Percentiles rank a stretch among this genome's conserved stretches.
Conservation (phyloP, 441 rosid genomes). For the Gossypium davidsonii region DNA sequence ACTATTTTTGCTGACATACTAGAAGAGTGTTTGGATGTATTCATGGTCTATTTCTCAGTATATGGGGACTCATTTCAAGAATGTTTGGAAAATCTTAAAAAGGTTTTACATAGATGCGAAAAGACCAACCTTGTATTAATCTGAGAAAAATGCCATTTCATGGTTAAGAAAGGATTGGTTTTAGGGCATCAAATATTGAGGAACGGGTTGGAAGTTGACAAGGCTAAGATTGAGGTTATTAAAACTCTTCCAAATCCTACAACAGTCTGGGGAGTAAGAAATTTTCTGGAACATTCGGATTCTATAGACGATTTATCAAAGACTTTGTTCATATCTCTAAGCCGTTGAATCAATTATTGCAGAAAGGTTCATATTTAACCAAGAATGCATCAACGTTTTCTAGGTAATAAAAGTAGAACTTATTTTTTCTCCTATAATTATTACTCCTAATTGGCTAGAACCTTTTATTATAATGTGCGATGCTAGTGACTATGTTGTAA, state of each 20-base stretch:
- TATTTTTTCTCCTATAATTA: neutral
- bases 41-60: neutral
- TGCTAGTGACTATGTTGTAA: neutral
- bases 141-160: neutral
- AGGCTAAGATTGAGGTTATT: neutral
- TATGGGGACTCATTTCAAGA: neutral
- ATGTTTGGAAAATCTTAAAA: neutral
- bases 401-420: neutral
- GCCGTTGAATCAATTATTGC: neutral
- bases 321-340: neutral
- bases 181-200: neutral
- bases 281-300: neutral
- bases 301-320: neutral
- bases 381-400: neutral
- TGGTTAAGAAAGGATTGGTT: neutral
- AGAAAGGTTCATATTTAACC: neutral
- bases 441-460: neutral
- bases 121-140: neutral
- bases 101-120: neutral
- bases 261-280: neutral
- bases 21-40: neutral
- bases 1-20: neutral
- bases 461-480: neutral
- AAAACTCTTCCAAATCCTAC: neutral
- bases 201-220: neutral